Evolutionary conservation across 441 rosid species (phyloP).

Genomic region (Populus hybrid): DNA sequence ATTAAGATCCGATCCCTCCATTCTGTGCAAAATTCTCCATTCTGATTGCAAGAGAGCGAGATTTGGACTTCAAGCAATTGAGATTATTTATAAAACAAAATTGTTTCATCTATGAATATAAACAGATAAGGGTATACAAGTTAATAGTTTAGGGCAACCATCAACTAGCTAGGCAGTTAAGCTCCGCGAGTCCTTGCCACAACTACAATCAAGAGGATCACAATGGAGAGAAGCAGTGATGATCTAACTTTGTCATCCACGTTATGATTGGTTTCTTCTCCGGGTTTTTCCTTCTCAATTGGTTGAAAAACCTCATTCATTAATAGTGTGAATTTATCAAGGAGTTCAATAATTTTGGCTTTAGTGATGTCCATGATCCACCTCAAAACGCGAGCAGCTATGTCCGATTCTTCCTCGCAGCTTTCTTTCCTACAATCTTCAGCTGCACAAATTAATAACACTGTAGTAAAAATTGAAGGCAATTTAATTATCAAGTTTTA

Average conservation of each 20-base stretch:
- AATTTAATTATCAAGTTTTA: background rate
- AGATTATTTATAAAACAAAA: too few species aligned
- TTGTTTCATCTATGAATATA: background rate
- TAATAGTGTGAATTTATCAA: constrained; percentile 45
- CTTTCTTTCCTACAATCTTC: constrained; percentile 18
- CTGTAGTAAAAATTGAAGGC: background rate
- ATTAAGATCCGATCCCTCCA: background rate
- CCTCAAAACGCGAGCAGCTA: constrained; percentile 24
- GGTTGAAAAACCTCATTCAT: constrained; percentile 47
- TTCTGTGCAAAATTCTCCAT: background rate
- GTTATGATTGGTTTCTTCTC: constrained; percentile 3
- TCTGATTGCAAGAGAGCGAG: background rate
- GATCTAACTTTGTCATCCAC: constrained; percentile 49
- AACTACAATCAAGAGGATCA: constrained; percentile 67
- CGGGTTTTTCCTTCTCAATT: constrained; percentile 10
- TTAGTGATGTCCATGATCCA: constrained; percentile 55
- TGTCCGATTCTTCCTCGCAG: constrained; percentile 25
- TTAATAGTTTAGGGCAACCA: background rate
- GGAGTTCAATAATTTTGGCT: constrained; percentile 38
- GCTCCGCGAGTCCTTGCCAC: constrained; percentile 40
- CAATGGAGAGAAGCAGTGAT: constrained; percentile 57
- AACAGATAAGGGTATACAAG: background rate
- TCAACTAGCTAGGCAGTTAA: constrained; percentile 3
- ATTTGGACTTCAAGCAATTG: background rate
- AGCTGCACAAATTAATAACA: constrained; percentile 9